Conservation (phyloP, 2,329 filamentous ascomycete genomes). For the Colletotrichum sp. region DNA sequence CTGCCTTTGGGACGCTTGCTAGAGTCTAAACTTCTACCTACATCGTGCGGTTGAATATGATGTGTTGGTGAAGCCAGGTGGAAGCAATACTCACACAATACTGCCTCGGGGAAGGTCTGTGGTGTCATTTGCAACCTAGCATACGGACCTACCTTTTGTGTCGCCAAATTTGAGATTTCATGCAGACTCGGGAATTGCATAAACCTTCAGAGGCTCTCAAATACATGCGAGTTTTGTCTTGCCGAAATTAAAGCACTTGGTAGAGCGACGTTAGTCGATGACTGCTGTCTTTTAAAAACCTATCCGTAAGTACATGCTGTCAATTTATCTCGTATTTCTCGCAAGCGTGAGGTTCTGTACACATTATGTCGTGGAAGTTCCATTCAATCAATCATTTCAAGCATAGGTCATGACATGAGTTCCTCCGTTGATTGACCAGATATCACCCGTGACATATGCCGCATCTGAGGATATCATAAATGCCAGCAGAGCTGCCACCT, state of each 20-base stretch:
- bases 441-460: background rate
- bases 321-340: background rate
- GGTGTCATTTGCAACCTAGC: background rate
- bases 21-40: background rate
- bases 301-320: background rate
- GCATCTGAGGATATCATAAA: constrained; percentile 5
- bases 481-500: background rate
- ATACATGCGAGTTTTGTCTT: background rate
- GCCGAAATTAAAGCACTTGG: background rate
- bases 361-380: background rate
- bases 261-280: background rate
- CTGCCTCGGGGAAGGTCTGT: background rate
- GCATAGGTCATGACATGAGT: background rate
- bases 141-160: background rate
- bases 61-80: background rate
- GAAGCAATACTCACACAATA: background rate
- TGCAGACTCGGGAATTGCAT: background rate
- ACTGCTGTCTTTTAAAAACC: background rate
- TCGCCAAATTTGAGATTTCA: background rate
- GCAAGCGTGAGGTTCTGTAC: background rate
- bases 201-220: background rate
- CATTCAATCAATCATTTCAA: background rate
- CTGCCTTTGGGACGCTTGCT: background rate
- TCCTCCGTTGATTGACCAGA: constrained; percentile 4
- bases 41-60: background rate